Base-by-base conservation (phyloP, 192 early-diverging fungal genomes). In the Pecoramyces ruminantium region DNA sequence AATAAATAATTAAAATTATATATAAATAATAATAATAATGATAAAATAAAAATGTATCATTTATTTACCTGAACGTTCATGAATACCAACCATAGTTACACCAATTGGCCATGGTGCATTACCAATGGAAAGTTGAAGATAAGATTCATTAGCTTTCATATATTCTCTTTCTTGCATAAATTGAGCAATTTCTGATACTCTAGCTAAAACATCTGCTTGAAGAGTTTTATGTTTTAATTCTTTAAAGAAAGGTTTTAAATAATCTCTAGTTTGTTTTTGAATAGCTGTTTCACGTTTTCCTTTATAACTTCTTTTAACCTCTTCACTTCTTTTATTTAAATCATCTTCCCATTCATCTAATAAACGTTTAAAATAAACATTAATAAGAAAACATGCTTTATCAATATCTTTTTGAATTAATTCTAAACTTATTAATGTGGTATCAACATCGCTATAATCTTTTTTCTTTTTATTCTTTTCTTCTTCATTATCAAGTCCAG, bases 81-180 rank as follows among this genome's bases (percentile, higher is more conserved):
- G 97, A 83, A 98, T 98, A 89, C 97, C 88, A 77, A 39, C 78
- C 40, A n/a, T 28, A 80, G 38, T 38, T 51, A 79, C 82, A 39
- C 94, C 98, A 85, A 99, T 93, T 17, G 97, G 98, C 98, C 98
- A 99, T 0, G 98, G 96, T 28, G 97, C 94, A 85, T 99, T 99
- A 77, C 98, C 97, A 79, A 99, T 96, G 0, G 94, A 94, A 58
- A 99, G 88, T 80, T 94, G 93, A 78, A 99, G 85, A 83, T 99
- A 99, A 2, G 94, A 88, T 81, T 97, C 95, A 82, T 95, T 96
- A 15, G 98, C 98, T 79, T 92, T 89, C 86, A 95, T 88, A 78
- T 99, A 97, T 86, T 96, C 94, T 77, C 95, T 88, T 42, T 93
- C 87, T 79, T 95, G 92, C 90, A 96, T 93, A 34, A 89, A 83